phyloP scores from a whole-genome alignment of 2,329 filamentous ascomycete species.

The Fusarium acutatum region DNA sequence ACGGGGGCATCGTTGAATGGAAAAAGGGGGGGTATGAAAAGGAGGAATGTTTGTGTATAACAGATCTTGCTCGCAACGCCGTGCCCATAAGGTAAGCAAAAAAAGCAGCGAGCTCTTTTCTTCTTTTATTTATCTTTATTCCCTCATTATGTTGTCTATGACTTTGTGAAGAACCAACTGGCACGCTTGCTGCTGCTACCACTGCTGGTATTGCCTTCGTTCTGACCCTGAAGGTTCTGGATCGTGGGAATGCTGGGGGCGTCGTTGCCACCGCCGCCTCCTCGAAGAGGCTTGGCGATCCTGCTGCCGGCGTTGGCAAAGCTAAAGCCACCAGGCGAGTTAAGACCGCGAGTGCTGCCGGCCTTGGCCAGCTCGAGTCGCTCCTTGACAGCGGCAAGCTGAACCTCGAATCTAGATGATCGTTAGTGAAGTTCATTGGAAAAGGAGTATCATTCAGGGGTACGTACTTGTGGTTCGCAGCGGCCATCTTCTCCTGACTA shows the following conservation, averaged over 20 bases:
- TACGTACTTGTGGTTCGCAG: conserved; percentile 94
- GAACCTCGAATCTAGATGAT: conserved; percentile 83
- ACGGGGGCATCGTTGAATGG: conserved; percentile 18
- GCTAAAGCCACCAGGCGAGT: conserved; percentile 74
- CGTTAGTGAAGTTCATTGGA: conserved; percentile 39
- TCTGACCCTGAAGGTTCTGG: conserved; percentile 57
- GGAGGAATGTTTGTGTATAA: conserved; percentile 21
- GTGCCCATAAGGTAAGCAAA: conserved; percentile 38
- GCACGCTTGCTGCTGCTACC: conserved; percentile 67
- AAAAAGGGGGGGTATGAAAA: conserved; percentile 28
- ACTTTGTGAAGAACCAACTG: conserved; percentile 79
- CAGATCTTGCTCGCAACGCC: conserved; percentile 41
- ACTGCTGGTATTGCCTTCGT: conserved; percentile 35
- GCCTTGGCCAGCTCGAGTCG: conserved; percentile 94
- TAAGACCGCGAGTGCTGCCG: conserved; percentile 86
- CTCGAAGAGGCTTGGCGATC: conserved; percentile 74
- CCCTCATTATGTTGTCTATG: conserved; percentile 44
- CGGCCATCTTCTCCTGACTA: conserved; percentile 97
- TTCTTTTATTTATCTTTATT: conserved; percentile 30
- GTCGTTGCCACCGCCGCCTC: conserved; percentile 63
- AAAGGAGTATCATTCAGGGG: background rate
- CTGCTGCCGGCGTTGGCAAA: conserved; percentile 71
- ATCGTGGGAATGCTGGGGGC: conserved; percentile 63
- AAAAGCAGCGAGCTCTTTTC: conserved; percentile 37
- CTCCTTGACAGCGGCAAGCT: conserved; percentile 97